These are phyloP conservation scores for Phoma sp. DNA, from an alignment of 2,329 filamentous ascomycete species.

Conservation along the genomic window DNA sequence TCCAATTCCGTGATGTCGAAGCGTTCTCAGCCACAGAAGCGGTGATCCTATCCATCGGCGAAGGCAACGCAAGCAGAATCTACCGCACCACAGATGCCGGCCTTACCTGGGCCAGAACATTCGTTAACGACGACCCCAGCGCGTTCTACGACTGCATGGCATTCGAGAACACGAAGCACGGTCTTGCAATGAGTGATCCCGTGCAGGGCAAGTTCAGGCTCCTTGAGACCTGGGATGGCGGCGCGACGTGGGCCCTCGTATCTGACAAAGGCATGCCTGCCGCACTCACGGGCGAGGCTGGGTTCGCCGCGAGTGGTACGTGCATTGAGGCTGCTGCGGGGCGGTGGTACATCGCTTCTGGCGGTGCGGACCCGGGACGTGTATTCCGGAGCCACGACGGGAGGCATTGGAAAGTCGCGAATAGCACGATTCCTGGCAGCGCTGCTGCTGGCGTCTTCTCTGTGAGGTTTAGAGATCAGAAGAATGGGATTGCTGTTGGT, in stretches of 20 bases:
- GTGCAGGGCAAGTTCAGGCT: slow-evolving; percentile 37
- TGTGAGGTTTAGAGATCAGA: slow-evolving; percentile 33
- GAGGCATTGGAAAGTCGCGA: slow-evolving; percentile 27
- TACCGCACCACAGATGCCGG: slow-evolving; percentile 32
- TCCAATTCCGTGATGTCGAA: slow-evolving; percentile 39
- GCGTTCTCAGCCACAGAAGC: slow-evolving; percentile 29
- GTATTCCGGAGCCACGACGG: slow-evolving; percentile 27
- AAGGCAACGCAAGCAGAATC: slow-evolving; percentile 31
- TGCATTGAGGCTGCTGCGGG: slow-evolving; percentile 36
- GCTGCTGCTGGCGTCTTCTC: slow-evolving; percentile 39
- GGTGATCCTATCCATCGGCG: slow-evolving; percentile 33
- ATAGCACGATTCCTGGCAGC: slow-evolving; percentile 29
- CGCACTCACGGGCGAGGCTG: slow-evolving; percentile 31
- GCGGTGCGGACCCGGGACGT: slow-evolving; percentile 33
- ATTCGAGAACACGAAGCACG: slow-evolving; percentile 31
- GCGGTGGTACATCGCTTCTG: slow-evolving; percentile 37
- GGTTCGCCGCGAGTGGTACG: slow-evolving; percentile 36
- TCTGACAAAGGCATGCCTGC: slow-evolving; percentile 21
- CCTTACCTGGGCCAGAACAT: slow-evolving; percentile 28
- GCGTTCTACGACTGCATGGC: slow-evolving; percentile 41
- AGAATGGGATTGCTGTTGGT: slow-evolving; percentile 35
- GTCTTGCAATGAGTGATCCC: slow-evolving; percentile 38
- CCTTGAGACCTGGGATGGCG: slow-evolving; percentile 35
- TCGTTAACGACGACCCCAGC: slow-evolving; percentile 30
- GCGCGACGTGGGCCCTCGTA: slow-evolving; percentile 29